Evolutionary conservation across 2,329 filamentous ascomycete species (phyloP).

Genomic region (Monosporascus sp.): DNA sequence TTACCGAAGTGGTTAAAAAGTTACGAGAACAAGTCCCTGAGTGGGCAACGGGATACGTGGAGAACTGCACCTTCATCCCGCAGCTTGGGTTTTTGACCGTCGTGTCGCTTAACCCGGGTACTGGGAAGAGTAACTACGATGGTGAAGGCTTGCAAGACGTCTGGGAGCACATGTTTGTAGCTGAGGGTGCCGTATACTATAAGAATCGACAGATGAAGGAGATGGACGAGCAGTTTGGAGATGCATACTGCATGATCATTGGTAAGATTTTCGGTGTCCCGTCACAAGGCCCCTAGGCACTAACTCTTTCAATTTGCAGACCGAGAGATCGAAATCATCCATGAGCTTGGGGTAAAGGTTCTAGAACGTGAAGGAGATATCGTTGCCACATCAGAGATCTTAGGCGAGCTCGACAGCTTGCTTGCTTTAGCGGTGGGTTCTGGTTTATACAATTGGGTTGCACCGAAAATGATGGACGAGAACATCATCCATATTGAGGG

Average conservation of each 20-base stretch:
- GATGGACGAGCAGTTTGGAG: conserved; percentile 76
- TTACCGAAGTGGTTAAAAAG: conserved; percentile 62
- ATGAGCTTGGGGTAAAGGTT: conserved; percentile 66
- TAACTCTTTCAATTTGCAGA: conserved; percentile 42
- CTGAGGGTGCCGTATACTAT: conserved; percentile 70
- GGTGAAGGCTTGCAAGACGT: conserved; percentile 51
- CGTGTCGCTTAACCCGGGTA: conserved; percentile 56
- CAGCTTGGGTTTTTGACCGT: conserved; percentile 86
- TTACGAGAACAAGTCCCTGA: conserved; percentile 59
- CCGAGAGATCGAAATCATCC: conserved; percentile 82
- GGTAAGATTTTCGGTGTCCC: conserved; percentile 42
- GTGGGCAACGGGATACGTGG: conserved; percentile 45
- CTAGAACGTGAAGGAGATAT: conserved; percentile 64
- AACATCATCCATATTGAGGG: conserved; percentile 69
- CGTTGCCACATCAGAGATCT: conserved; percentile 65
- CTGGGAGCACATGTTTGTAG: conserved; percentile 77
- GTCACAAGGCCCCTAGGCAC: conserved; percentile 1
- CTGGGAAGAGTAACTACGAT: conserved; percentile 55
- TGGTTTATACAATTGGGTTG: conserved; percentile 62
- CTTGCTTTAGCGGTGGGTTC: conserved; percentile 77
- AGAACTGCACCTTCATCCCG: conserved; percentile 83
- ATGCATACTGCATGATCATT: conserved; percentile 78
- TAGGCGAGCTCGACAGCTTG: conserved; percentile 82
- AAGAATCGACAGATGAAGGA: conserved; percentile 79
- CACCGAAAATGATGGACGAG: conserved; percentile 62